Evolutionary conservation across 768 basidiomycete species (phyloP).

Genomic region (Psilocybe cubensis): DNA sequence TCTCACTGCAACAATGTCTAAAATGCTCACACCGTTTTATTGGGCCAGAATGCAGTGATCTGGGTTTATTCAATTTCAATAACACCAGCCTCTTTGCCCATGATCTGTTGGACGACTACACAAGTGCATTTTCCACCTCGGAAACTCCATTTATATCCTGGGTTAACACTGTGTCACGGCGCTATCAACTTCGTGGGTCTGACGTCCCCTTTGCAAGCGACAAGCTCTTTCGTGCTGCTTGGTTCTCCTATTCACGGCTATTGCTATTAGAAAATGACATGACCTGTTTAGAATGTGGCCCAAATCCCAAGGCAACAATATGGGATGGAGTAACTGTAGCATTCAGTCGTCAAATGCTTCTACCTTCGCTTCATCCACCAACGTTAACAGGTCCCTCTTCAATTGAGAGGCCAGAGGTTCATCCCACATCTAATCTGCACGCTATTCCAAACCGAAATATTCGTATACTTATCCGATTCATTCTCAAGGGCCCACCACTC

Average conservation of each 20-base stretch:
- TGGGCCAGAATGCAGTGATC: conserved; percentile 29
- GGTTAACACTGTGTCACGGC: conserved; percentile 22
- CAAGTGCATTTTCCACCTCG: conserved; percentile 30
- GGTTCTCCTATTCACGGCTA: conserved; percentile 33
- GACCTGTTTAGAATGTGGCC: conserved; percentile 29
- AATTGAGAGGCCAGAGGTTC: neutral
- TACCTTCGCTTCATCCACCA: conserved; percentile 27
- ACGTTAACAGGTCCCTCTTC: conserved; percentile 19
- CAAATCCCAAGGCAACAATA: conserved; percentile 29
- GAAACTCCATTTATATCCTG: conserved; percentile 39
- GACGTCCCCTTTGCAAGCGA: conserved; percentile 25
- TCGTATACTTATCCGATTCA: neutral
- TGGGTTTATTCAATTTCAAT: conserved; percentile 39
- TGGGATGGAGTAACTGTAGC: conserved; percentile 37
- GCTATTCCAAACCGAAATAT: conserved; percentile 2
- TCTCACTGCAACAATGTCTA: conserved; percentile 22
- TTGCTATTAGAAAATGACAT: conserved; percentile 25
- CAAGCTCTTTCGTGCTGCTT: conserved; percentile 30
- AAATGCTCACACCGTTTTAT: conserved; percentile 23
- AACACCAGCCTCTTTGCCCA: conserved; percentile 32
- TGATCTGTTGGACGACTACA: conserved; percentile 37
- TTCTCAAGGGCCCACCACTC: neutral
- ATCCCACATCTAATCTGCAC: conserved; percentile 6
- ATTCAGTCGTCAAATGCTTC: conserved; percentile 30
- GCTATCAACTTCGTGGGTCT: neutral